Evolutionary conservation across 768 basidiomycete genomes (phyloP).

Genomic region (Boletus sensibilis): DNA sequence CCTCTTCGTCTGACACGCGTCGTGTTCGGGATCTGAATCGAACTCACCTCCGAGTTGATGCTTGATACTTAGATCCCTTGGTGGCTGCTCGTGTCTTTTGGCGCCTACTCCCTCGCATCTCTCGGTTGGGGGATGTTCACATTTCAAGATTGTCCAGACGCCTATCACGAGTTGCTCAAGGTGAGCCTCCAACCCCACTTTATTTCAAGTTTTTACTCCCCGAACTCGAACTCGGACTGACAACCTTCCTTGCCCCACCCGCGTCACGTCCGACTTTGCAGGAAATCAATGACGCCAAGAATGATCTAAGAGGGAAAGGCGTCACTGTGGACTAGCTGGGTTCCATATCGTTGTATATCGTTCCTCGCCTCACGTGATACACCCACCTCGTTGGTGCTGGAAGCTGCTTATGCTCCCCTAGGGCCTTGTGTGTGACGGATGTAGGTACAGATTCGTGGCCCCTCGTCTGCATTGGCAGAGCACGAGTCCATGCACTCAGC

Average conservation of each 20-base stretch:
- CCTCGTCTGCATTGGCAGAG: background rate
- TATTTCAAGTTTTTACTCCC: background rate
- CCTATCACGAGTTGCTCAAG: conserved; percentile 64
- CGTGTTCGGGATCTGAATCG: background rate
- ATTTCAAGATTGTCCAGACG: conserved; percentile 77
- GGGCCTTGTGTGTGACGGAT: background rate
- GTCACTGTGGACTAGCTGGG: conserved; percentile 54
- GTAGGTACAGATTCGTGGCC: background rate
- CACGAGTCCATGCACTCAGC: background rate
- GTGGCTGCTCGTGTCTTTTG: conserved; percentile 80
- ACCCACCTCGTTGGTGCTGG: background rate
- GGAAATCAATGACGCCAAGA: conserved; percentile 61
- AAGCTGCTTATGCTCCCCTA: background rate
- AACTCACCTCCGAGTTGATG: background rate
- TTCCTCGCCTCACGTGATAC: too few relatives aligned
- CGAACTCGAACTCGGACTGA: background rate
- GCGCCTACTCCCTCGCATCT: conserved; percentile 75
- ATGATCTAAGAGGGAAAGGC: conserved; percentile 57
- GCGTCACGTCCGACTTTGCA: conserved; percentile 21
- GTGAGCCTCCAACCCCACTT: conserved; percentile 31
- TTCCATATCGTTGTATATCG: background rate
- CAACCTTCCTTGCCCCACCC: background rate
- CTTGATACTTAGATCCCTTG: conserved; percentile 62
- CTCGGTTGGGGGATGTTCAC: conserved; percentile 74
- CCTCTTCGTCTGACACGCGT: background rate